A percentile compares a stretch with the other conserved stretches of the same genome.
Evolutionary conservation across 768 basidiomycete genomes (phyloP).

Genomic region (Plicaturopsis crispa): DNA sequence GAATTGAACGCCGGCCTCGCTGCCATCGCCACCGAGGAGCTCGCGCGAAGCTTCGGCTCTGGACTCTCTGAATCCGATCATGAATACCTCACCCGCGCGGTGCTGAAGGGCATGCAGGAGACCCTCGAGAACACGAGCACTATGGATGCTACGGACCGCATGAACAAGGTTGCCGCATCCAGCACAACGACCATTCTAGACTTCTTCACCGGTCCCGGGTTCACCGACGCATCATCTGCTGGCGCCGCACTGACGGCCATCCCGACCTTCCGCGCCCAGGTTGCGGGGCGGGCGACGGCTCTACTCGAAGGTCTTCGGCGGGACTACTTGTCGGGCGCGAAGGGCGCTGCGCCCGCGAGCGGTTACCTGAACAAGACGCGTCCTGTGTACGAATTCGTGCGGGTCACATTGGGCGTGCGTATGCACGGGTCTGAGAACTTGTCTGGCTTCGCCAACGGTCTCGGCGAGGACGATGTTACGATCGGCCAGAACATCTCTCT

Average conservation of each 20-base stretch:
- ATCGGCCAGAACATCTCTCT: conserved; percentile 64
- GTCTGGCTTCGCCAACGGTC: conserved; percentile 48
- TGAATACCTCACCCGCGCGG: conserved; percentile 22
- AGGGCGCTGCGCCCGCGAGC: conserved; percentile 63
- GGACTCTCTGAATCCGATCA: conserved; percentile 28
- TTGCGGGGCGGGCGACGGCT: conserved; percentile 39
- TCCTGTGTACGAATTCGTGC: conserved; percentile 71
- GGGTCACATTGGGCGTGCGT: conserved; percentile 60
- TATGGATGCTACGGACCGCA: conserved; percentile 64
- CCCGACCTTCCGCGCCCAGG: conserved; percentile 44
- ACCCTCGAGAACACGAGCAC: conserved; percentile 59
- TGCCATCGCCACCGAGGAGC: conserved; percentile 41
- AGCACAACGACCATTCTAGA: conserved; percentile 59
- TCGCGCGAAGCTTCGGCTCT: conserved; percentile 35
- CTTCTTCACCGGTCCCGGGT: conserved; percentile 35
- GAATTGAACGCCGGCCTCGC: conserved; percentile 50
- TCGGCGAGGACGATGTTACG: conserved; percentile 60
- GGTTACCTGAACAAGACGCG: conserved; percentile 59
- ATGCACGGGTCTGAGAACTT: conserved; percentile 81
- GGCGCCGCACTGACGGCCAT: conserved; percentile 30
- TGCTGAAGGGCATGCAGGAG: conserved; percentile 37
- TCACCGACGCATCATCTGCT: conserved; percentile 20
- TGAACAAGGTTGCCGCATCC: conserved; percentile 64
- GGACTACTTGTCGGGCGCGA: conserved; percentile 50
- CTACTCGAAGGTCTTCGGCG: conserved; percentile 42